A percentile compares a stretch with the other conserved stretches of the same genome.
These are phyloP conservation scores for Clitopilus hobsonii DNA, from an alignment of 768 basidiomycete genomes.

Conservation along the genomic window DNA sequence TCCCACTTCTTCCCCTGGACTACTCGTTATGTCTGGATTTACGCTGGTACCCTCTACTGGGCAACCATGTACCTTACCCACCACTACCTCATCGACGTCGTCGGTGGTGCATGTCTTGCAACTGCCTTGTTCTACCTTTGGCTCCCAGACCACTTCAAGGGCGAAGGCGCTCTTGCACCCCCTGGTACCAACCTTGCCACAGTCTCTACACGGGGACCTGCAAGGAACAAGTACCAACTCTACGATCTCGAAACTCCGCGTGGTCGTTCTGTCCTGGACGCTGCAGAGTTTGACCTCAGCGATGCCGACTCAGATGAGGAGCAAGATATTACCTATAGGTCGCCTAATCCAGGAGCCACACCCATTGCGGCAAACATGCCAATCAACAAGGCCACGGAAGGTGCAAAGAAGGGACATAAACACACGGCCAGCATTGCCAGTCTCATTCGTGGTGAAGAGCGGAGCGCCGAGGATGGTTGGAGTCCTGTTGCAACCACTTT, in stretches of 20 bases:
- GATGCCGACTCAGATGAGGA: conserved; percentile 62
- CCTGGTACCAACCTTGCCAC: conserved; percentile 28
- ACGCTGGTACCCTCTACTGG: conserved; percentile 90
- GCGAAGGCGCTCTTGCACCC: conserved; percentile 42
- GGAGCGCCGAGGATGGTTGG: conserved; percentile 77
- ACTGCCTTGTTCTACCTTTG: conserved; percentile 83
- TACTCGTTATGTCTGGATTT: conserved; percentile 69
- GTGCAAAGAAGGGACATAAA: conserved; percentile 44
- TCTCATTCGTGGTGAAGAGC: conserved; percentile 71
- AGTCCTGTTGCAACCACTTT: conserved; percentile 50
- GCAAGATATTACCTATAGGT: conserved; percentile 66
- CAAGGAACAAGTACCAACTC: conserved; percentile 62
- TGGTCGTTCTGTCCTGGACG: conserved; percentile 32
- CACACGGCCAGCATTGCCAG: conserved; percentile 86
- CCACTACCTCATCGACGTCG: conserved; percentile 98
- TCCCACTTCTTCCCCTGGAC: conserved; percentile 89
- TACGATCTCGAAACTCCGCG: conserved; percentile 72
- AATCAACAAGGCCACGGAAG: conserved; percentile 16
- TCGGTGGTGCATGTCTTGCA: conserved; percentile 88
- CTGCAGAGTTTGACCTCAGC: conserved; percentile 51
- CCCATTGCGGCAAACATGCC: conserved; percentile 13
- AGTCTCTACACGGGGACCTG: conserved; percentile 12
- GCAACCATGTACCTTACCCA: conserved; percentile 98
- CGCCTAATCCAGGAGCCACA: conserved; percentile 45
- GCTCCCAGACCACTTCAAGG: conserved; percentile 77